Conservation (phyloP, 306 rosid genomes). For the Cucumis sativus region DNA sequence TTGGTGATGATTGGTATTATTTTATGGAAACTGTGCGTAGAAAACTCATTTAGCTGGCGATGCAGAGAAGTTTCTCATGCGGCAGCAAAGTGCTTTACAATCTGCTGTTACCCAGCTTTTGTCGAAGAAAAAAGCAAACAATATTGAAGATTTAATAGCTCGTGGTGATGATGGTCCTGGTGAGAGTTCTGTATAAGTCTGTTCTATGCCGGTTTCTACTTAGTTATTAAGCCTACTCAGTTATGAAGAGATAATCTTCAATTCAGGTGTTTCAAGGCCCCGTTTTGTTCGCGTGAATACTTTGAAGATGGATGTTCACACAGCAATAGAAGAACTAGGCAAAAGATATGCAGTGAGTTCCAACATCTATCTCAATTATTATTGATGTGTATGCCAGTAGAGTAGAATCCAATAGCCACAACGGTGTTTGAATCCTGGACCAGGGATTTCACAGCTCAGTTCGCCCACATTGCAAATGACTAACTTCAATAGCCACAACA, state of each 20-base stretch:
- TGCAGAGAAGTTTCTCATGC: slow-evolving; percentile 62
- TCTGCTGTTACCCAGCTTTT: slow-evolving; percentile 37
- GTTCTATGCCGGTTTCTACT: background rate
- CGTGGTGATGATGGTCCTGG: slow-evolving; percentile 42
- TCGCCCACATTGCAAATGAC: no score
- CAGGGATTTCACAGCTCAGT: no score
- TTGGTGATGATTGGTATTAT: background rate
- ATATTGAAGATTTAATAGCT: slow-evolving; percentile 45
- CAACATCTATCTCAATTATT: background rate
- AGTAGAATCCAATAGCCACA: background rate
- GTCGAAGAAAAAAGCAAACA: slow-evolving; percentile 39
- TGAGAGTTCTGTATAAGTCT: slow-evolving; percentile 10
- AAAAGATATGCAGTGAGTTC: slow-evolving; percentile 38
- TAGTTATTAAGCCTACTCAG: background rate
- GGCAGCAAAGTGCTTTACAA: slow-evolving; percentile 38
- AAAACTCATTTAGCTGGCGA: slow-evolving; percentile 49
- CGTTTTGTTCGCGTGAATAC: slow-evolving; percentile 89
- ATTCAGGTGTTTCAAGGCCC: slow-evolving; percentile 55
- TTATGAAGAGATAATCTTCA: background rate
- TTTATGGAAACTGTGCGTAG: slow-evolving; percentile 20
- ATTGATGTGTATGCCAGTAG: background rate
- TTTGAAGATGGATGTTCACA: slow-evolving; percentile 56
- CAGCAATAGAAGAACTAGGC: slow-evolving; percentile 50
- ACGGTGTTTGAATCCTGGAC: no score
- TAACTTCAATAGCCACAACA: background rate